Conservation (phyloP, 2,329 filamentous ascomycete genomes). For the Colletotrichum sidae region DNA sequence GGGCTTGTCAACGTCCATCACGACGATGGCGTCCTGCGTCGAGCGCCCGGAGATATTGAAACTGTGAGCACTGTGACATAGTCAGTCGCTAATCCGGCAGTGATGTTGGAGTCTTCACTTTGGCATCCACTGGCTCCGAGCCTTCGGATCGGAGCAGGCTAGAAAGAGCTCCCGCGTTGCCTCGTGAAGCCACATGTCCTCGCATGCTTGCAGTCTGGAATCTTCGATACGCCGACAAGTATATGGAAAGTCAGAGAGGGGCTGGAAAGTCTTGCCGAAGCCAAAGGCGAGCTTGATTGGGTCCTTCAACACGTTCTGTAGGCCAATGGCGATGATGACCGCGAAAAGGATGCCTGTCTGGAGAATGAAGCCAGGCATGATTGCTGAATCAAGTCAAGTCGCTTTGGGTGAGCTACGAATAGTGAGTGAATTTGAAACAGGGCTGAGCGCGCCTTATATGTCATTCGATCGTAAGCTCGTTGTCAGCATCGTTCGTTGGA, state of each 20-base stretch:
- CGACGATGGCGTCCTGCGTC: constrained; percentile 45
- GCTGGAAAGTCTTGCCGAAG: constrained; percentile 41
- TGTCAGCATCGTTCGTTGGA: no score
- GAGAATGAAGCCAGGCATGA: constrained; percentile 17
- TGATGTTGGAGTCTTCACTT: constrained; percentile 36
- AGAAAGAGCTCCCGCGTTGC: constrained; percentile 45
- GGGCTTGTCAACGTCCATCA: constrained; percentile 47
- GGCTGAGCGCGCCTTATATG: no score
- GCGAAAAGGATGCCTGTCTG: constrained; percentile 32
- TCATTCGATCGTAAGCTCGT: no score
- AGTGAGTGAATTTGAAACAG: background rate
- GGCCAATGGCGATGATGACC: constrained; percentile 36
- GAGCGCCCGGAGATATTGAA: constrained; percentile 46
- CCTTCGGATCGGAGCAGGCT: constrained; percentile 42
- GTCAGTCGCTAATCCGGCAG: background rate
- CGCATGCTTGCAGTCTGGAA: constrained; percentile 43
- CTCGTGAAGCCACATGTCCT: constrained; percentile 49
- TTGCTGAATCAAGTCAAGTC: background rate
- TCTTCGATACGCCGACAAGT: constrained; percentile 44
- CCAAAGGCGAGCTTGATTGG: constrained; percentile 40
- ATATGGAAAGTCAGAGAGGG: constrained; percentile 45
- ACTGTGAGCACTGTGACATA: constrained; percentile 17
- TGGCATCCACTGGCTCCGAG: constrained; percentile 42
- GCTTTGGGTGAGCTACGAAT: background rate
- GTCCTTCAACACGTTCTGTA: constrained; percentile 39